These are phyloP conservation scores for Rhododendron griersonianum DNA, from an alignment of 148 eudicot genomes.

Conservation along the genomic window DNA sequence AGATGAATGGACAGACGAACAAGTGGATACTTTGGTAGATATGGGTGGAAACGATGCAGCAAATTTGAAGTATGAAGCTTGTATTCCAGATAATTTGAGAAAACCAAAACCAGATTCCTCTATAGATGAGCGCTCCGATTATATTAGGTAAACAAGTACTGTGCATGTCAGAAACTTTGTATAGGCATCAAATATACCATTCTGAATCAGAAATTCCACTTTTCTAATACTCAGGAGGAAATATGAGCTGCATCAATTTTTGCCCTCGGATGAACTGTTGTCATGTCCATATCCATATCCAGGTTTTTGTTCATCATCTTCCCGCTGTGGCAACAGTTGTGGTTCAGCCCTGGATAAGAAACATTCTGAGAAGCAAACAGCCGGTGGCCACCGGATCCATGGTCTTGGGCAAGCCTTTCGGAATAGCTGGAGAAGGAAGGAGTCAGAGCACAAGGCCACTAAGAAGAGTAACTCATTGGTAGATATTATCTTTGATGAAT, in stretches of 20 bases:
- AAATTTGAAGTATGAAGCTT: constrained; percentile 77
- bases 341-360: constrained; percentile 46
- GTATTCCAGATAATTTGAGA: constrained; percentile 44
- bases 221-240: constrained; percentile 61
- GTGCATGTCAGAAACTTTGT: background rate
- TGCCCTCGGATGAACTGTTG: constrained; percentile 30
- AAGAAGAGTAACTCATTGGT: constrained; percentile 65
- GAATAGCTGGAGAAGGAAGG: constrained; percentile 66
- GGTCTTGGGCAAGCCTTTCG: constrained; percentile 72
- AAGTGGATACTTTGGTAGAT: constrained; percentile 56
- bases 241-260: constrained; percentile 75
- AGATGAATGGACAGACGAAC: constrained; percentile 91
- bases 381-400: constrained; percentile 39
- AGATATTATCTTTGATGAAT: constrained; percentile 13
- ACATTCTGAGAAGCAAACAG: constrained; percentile 51
- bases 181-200: background rate
- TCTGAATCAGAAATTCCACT: constrained; percentile 10
- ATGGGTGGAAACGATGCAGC: constrained; percentile 80
- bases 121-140: constrained; percentile 76
- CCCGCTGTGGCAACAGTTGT: constrained; percentile 19
- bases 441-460: constrained; percentile 36
- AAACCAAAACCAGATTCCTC: constrained; percentile 78
- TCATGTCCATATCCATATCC: constrained; percentile 51
- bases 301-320: constrained; percentile 25
- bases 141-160: constrained; percentile 52